Base-by-base conservation (phyloP, 2,329 filamentous ascomycete genomes). In the Rutstroemia sydowiana region DNA sequence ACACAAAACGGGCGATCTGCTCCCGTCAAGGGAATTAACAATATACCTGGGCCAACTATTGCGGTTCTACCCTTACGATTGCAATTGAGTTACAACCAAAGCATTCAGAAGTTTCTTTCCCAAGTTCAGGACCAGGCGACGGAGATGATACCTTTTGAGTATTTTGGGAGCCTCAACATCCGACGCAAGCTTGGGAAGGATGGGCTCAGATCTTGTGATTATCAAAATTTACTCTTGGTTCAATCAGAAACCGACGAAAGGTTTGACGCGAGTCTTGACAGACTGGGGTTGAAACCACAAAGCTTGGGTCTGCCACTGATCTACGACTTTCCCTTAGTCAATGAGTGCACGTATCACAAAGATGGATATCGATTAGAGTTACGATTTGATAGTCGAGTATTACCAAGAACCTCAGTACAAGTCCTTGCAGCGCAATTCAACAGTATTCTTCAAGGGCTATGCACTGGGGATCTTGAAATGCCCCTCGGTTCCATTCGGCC, bases 111-210 rank as follows among this genome's bases (percentile, higher is more conserved):
- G 31, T 77, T 72, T 48, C 63, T 81, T 13, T 63, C 72, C 26
- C 58, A 62, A 2, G 65, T 79, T 2, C 74, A 79, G 21, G 63
- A 72, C 23, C 66, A 71, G 34, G 71, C 71, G 1, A 66, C 73
- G 0, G 64, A 71, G 7, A 73, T 75, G 57, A 75, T 78, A n/a
- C 73, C 54, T 32, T 56, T 55, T 45, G 54, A 61, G 46, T 54
- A 61, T 23, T 52, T 42, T 10, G 55, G 58, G 11, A 50, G 58
- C 37, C 55, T 57, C 13, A 51, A 57, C 13, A 61, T 61, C 37
- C 37, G 52, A 18, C 41, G 53, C 10, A 18, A 36, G 13, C 16
- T 36, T 11, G 7, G 32, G 6, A 36, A 36, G 16, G 32, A 36
- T 60, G 23, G 57, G 53, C 30, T 20, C 20, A 10, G 57, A 57